phyloP scores from a whole-genome alignment of 345 rosid genomes.

The Litchi chinensis region DNA sequence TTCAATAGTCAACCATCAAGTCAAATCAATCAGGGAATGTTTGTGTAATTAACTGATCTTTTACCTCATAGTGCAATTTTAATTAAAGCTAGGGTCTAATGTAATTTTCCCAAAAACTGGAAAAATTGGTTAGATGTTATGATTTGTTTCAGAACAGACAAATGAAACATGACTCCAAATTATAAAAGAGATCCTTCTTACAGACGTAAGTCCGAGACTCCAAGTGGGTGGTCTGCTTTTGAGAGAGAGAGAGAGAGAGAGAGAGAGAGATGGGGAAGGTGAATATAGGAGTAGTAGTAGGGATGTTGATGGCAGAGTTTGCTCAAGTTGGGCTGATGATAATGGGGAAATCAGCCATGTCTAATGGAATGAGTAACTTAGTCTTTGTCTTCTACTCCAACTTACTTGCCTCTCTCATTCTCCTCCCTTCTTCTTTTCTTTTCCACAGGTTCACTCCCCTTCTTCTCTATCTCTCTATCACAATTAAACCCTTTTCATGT shows the following conservation, averaged over 20 bases:
- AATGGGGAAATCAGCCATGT: conserved; percentile 53
- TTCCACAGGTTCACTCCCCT: conserved; percentile 41
- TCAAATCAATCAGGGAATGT: too few relatives aligned
- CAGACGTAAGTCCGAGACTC: neutral
- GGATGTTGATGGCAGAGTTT: conserved; percentile 61
- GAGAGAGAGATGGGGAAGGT: conserved; percentile 28
- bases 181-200: neutral
- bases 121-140: neutral
- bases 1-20: too few relatives aligned
- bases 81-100: too few relatives aligned
- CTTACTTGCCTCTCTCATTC: conserved; percentile 56
- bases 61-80: too few relatives aligned
- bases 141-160: neutral
- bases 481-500: neutral
- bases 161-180: neutral
- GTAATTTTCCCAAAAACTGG: too few relatives aligned
- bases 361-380: conserved; percentile 54
- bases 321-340: conserved; percentile 65
- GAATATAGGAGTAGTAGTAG: conserved; percentile 38
- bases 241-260: neutral
- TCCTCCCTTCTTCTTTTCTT: conserved; percentile 54
- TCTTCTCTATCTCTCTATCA: neutral
- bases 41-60: too few relatives aligned
- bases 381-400: conserved; percentile 62
- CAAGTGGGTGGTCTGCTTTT: neutral